A percentile compares a stretch with the other conserved stretches of the same genome.
These are phyloP conservation scores for Candida smagusa DNA, from an alignment of 1,139 yeast species.

Conservation along the genomic window DNA sequence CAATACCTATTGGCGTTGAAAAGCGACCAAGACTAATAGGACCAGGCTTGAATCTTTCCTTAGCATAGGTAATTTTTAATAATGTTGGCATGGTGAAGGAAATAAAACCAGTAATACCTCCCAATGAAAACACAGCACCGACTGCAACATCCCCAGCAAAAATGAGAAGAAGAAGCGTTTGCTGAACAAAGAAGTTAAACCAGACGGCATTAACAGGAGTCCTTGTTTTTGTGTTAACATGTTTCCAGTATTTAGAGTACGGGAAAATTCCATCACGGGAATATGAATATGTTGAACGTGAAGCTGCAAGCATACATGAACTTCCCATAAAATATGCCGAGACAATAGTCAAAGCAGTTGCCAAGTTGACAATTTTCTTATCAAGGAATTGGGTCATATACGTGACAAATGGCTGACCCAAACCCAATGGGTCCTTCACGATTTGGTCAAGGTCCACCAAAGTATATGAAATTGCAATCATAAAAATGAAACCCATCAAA, in stretches of 20 bases:
- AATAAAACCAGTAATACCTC: conserved; percentile 70
- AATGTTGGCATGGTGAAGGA: conserved; percentile 67
- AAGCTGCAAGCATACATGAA: conserved; percentile 68
- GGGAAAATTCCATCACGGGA: conserved; percentile 73
- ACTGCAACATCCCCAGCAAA: conserved; percentile 72
- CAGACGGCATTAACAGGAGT: conserved; percentile 74
- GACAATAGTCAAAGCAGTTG: conserved; percentile 56
- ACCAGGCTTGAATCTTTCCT: conserved; percentile 56
- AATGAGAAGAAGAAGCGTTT: conserved; percentile 52
- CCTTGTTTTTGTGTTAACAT: conserved; percentile 50
- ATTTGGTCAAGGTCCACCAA: conserved; percentile 51
- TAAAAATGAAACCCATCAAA: conserved; percentile 56
- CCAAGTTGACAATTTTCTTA: conserved; percentile 44
- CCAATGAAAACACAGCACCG: conserved; percentile 73
- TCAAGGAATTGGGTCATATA: conserved; percentile 52
- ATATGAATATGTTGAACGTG: conserved; percentile 67
- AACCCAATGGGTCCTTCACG: conserved; percentile 45
- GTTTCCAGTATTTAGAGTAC: conserved; percentile 48
- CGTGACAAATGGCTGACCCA: conserved; percentile 67
- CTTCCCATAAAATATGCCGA: conserved; percentile 66
- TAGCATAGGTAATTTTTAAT: conserved; percentile 55
- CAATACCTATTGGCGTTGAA: conserved; percentile 46
- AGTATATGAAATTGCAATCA: conserved; percentile 66
- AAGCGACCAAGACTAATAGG: conserved; percentile 66
- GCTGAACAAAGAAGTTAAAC: conserved; percentile 58